Evolutionary conservation across 2,329 filamentous ascomycete species (phyloP).

Genomic region (Chaetothyriales sp.): DNA sequence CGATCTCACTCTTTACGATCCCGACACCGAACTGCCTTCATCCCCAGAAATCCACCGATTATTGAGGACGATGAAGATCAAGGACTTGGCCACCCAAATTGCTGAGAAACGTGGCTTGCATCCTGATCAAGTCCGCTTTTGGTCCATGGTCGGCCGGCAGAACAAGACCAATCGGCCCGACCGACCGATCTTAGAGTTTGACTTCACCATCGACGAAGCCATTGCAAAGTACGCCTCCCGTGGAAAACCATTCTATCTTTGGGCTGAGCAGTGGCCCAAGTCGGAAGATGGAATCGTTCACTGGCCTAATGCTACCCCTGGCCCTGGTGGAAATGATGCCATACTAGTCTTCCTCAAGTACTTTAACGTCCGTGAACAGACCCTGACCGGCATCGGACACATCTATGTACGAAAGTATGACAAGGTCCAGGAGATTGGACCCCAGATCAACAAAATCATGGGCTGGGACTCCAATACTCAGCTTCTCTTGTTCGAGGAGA

Average conservation of each 20-base stretch:
- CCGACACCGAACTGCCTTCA: slow-evolving; percentile 46
- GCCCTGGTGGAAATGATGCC: slow-evolving; percentile 29
- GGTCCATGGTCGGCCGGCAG: slow-evolving; percentile 97
- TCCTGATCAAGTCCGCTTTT: slow-evolving; percentile 59
- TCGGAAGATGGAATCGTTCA: slow-evolving; percentile 53
- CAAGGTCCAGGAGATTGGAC: slow-evolving; percentile 70
- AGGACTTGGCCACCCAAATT: slow-evolving; percentile 57
- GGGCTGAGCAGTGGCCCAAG: slow-evolving; percentile 60
- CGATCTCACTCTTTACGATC: slow-evolving; percentile 60
- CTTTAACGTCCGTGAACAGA: slow-evolving; percentile 67
- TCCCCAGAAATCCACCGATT: slow-evolving; percentile 59
- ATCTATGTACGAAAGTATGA: slow-evolving; percentile 77
- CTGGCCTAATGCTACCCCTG: slow-evolving; percentile 40
- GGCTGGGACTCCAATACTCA: slow-evolving; percentile 64
- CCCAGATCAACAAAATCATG: slow-evolving; percentile 67
- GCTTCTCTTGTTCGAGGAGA: slow-evolving; percentile 78
- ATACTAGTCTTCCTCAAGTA: slow-evolving; percentile 86
- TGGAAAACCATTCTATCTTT: slow-evolving; percentile 57
- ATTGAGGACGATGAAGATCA: slow-evolving; percentile 57
- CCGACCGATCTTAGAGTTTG: slow-evolving; percentile 61
- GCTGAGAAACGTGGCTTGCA: slow-evolving; percentile 56
- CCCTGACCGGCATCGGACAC: slow-evolving; percentile 60
- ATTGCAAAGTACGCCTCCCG: slow-evolving; percentile 53
- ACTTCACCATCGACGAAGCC: slow-evolving; percentile 65
- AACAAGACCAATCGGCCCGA: slow-evolving; percentile 94